Base-by-base conservation (phyloP, 2,329 filamentous ascomycete genomes). In the Coniochaeta sp. region DNA sequence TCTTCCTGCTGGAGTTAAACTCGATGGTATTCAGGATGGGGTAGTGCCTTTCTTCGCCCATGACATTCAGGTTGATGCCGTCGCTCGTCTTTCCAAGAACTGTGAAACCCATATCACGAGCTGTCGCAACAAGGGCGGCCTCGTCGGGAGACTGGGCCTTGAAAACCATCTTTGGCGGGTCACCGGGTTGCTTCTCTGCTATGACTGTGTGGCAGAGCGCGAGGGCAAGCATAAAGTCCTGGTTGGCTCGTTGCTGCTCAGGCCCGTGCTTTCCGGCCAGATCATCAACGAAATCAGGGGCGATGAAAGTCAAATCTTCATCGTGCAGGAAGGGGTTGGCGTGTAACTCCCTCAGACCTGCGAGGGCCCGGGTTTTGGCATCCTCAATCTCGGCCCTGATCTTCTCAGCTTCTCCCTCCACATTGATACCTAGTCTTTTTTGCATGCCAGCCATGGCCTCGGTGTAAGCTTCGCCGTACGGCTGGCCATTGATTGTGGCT, bases 121-220 rank as follows among this genome's bases (percentile, higher is more conserved):
- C 95, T 28, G 96, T 98, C 19, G 93, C 86, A 8, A 99, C 95
- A 16, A 99, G 80, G 14, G 95, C 95, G 59, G 95, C 92, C 75
- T 99, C 95, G 69, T 99, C 95, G 0, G 95, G 95, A 44, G 93
- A 98, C 71, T 99, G 95, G 0, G 95, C 95, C 76, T 96, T 98
- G 82, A 97, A 99, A 31, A 93, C 84, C 68, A 99, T 95, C 73
- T 83, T 90, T 0, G 95, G 93, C 33, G 89, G 89, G 67, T 98
- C 91, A n/a, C 93, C 93, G 0, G 93, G 91, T 1, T 88, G 86
- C 64, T 88, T 88, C 72, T 99, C 95, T 0, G 93, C 89, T 63
- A 99, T 93, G 62, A 99, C 95, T 0, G 92, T 96, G 72, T 99
- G 95, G 69, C 95, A 99, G n/a, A 99, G 83, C 19, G 95, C 92